phyloP scores from a whole-genome alignment of 352 stramenopile genomes.

The Plasmopara halstedii region DNA sequence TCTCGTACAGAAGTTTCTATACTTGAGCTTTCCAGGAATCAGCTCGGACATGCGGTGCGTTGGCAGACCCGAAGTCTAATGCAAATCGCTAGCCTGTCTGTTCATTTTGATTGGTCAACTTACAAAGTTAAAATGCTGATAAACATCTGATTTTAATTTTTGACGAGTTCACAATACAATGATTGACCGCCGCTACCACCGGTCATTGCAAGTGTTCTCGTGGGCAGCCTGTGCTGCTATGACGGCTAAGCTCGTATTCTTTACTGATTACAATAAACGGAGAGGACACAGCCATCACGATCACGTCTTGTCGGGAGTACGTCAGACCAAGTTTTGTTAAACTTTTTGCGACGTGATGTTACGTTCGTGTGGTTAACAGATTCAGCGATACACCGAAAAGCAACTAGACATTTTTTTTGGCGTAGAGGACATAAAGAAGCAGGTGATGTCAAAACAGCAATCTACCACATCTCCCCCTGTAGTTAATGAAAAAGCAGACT shows the following conservation, averaged over 20 bases:
- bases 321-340: neutral
- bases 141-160: too few relatives aligned
- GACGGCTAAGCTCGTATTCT: constrained; percentile 77
- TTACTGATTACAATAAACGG: constrained; percentile 68
- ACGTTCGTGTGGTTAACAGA: constrained; percentile 7
- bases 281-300: constrained; percentile 40
- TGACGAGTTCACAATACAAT: too few relatives aligned
- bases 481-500: constrained; percentile 13
- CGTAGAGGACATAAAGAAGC: constrained; percentile 54
- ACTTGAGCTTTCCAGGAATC: too few relatives aligned
- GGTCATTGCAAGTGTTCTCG: constrained; percentile 79
- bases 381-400: constrained; percentile 72
- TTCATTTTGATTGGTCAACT: too few relatives aligned
- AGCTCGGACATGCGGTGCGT: too few relatives aligned
- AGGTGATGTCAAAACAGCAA: constrained; percentile 13
- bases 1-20: too few relatives aligned
- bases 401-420: constrained; percentile 86
- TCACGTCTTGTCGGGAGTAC: constrained; percentile 75
- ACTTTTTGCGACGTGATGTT: neutral
- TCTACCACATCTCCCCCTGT: constrained; percentile 1
- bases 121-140: too few relatives aligned
- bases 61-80: too few relatives aligned
- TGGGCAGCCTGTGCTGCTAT: constrained; percentile 72
- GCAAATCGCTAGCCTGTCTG: too few relatives aligned
- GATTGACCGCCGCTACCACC: constrained; percentile 82